Conservation (phyloP, 1,284 basidiomycete genomes). For the Athelia psychrophila region DNA sequence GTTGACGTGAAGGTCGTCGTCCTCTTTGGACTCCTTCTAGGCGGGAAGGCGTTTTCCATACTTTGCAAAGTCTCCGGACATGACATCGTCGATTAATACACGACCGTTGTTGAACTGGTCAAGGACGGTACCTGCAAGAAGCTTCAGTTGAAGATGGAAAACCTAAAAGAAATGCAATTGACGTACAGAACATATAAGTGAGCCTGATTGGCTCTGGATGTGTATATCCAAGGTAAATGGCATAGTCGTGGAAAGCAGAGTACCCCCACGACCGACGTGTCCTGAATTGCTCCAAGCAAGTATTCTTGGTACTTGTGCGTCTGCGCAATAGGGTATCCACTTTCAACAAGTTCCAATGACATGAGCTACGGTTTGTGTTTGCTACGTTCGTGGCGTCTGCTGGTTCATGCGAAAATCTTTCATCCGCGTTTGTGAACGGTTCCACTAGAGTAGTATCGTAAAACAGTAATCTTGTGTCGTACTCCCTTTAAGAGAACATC, state of each 20-base stretch:
- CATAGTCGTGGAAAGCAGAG: conserved; percentile 29
- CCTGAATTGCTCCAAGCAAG: conserved; percentile 31
- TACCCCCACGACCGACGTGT: conserved; percentile 35
- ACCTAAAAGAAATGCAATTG: neutral
- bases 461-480: conserved; percentile 36
- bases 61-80: conserved; percentile 2
- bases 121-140: conserved; percentile 22
- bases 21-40: conserved; percentile 19
- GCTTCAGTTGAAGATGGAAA: neutral
- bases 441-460: conserved; percentile 36
- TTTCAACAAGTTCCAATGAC: conserved; percentile 15
- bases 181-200: conserved; percentile 29
- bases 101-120: conserved; percentile 37
- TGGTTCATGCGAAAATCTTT: conserved; percentile 31
- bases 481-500: conserved; percentile 32
- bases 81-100: conserved; percentile 15
- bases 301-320: conserved; percentile 29
- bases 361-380: conserved; percentile 27
- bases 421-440: conserved; percentile 31
- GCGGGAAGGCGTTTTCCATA: conserved; percentile 1
- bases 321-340: conserved; percentile 6
- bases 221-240: conserved; percentile 25
- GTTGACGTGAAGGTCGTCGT: conserved; percentile 3
- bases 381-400: conserved; percentile 19
- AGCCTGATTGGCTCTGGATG: conserved; percentile 27